Evolutionary conservation across 768 basidiomycete genomes (phyloP), one percentile per base, ranked within the genome.

Genomic region (Psilocybe cyanescens): DNA sequence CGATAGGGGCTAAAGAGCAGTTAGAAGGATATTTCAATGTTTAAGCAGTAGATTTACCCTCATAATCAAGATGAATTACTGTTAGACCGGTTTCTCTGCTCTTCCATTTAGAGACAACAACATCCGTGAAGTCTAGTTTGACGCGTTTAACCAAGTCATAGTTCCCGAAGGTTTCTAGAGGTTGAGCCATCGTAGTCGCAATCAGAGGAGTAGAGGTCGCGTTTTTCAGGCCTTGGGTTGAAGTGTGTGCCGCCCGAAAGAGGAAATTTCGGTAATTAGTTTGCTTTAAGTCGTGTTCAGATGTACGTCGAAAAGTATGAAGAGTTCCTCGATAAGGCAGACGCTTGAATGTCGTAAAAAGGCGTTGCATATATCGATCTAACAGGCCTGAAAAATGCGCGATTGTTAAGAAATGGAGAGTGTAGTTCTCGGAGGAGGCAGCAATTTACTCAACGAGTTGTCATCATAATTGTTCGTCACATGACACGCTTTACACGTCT

Each of bases 51-150:
- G 8, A 67, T 79, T 66, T 66, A 90, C 94, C 93, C 71, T 95
- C 89, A 72, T 95, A 94, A 73, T 95, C 92, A 16, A 97, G 82
- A 76, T 97, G 92, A 35, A 97, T 91, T 14, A 98, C 85, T 28
- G 86, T 91, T 60, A 98, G 76, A n/a, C 96, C 96, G 31, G 94
- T 94, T 53, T 84, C 83, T 63, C 90, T 83, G 66, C 94, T 96
- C 69, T 85, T 83, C 93, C 94, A 97, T 75, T 95, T 97, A 8
- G 91, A 92, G 47, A 97, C 81, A 16, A 80, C 80, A 45, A 96
- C 86, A 61, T 95, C 92, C 8, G 90, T 88, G 65, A 87, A 94
- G 65, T 89, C 88, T 48, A 95, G 79, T 68, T 90, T 86, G 69
- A 94, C 77, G 17, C 84, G 82, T 70, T 88, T 89, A 59, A 95